phyloP scores from a whole-genome alignment of 129 eudicot species.

The carrot (Daucus carota) region DNA sequence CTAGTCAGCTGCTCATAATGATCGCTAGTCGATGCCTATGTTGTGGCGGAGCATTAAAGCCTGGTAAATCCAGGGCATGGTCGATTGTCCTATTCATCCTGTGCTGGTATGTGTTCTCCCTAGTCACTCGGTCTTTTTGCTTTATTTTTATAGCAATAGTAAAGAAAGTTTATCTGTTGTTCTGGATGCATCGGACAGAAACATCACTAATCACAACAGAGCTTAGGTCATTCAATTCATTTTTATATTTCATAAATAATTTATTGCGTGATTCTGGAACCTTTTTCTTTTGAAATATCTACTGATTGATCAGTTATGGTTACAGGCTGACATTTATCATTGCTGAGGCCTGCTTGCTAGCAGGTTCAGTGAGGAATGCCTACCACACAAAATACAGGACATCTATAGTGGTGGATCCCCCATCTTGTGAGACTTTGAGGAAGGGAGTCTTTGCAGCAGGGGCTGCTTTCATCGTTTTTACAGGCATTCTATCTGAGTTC shows the following conservation, averaged over 20 bases:
- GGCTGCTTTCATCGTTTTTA: slow-evolving; percentile 78
- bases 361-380: slow-evolving; percentile 72
- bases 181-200: not conserved
- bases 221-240: not conserved
- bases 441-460: slow-evolving; percentile 92
- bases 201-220: not conserved
- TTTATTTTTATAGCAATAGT: not conserved
- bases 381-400: slow-evolving; percentile 68
- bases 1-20: slow-evolving; percentile 73
- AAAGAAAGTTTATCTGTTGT: not conserved
- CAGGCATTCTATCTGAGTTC: slow-evolving; percentile 74
- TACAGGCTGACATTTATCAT: slow-evolving; percentile 66
- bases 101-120: slow-evolving; percentile 53
- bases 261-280: not conserved
- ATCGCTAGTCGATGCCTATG: slow-evolving; percentile 74
- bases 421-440: slow-evolving; percentile 75
- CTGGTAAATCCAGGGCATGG: slow-evolving; percentile 64
- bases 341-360: slow-evolving; percentile 75
- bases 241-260: not conserved
- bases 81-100: slow-evolving; percentile 71
- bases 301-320: not conserved
- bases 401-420: slow-evolving; percentile 35
- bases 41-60: slow-evolving; percentile 71
- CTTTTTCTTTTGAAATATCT: not conserved
- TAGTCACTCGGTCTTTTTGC: not conserved